A percentile compares a stretch with the other conserved stretches of the same genome.
Conservation (phyloP, 2,329 filamentous ascomycete species). For the Colletotrichum phormii region DNA sequence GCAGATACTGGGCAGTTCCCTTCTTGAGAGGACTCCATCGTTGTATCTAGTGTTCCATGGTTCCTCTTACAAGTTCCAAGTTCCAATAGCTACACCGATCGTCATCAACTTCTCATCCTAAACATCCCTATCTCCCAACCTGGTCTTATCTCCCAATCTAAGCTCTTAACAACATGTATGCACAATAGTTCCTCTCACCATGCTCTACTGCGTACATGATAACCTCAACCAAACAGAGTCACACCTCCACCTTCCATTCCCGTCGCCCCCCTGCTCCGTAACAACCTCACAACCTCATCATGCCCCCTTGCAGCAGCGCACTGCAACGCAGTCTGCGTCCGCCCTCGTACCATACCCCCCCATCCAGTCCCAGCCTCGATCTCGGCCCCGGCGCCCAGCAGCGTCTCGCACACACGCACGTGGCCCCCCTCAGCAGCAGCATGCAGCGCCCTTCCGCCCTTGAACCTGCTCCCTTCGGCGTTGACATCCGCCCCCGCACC, state of each 20-base stretch:
- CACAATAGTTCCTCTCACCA: background rate
- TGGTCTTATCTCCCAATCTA: background rate
- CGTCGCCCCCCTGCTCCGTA: conserved; percentile 51
- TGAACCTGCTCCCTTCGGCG: conserved; percentile 39
- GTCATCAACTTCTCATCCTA: background rate
- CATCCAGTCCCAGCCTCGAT: conserved; percentile 48
- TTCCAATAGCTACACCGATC: background rate
- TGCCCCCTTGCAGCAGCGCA: conserved; percentile 49
- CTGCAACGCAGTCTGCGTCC: conserved; percentile 47
- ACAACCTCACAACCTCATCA: conserved; percentile 52
- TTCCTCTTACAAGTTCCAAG: background rate
- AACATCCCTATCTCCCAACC: background rate
- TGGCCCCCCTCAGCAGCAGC: conserved; percentile 32
- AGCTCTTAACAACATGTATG: background rate
- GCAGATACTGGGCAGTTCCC: background rate
- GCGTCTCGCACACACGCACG: conserved; percentile 40
- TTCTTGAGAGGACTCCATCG: background rate
- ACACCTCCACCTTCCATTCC: conserved; percentile 30
- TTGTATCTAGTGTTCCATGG: too few species aligned
- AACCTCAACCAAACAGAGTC: conserved; percentile 27
- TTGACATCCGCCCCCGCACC: conserved; percentile 40
- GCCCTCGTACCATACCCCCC: conserved; percentile 13
- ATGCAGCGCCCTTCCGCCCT: conserved; percentile 40
- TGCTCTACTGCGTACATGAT: background rate
- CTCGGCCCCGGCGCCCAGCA: conserved; percentile 50